Conservation (phyloP, 75 land plant species). For the Adiantum capillusveneris region DNA sequence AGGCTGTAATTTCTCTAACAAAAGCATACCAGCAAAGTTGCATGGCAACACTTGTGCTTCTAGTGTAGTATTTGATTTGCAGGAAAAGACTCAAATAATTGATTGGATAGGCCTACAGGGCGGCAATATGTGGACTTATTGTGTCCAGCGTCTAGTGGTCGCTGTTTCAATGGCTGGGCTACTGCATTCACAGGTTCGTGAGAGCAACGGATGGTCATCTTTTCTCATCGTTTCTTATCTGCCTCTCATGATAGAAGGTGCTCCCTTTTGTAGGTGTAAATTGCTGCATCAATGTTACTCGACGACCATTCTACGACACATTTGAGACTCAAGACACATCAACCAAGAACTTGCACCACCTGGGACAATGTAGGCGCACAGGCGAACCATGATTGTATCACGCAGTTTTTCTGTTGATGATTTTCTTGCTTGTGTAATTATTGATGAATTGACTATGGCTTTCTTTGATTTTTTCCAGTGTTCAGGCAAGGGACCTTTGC, state of each 20-base stretch:
- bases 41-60: too few species aligned
- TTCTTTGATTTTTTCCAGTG: background rate
- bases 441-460: background rate
- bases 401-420: too few species aligned
- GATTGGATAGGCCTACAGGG: background rate
- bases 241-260: too few species aligned
- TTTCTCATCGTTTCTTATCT: too few species aligned
- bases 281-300: slow-evolving; percentile 59
- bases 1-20: too few species aligned
- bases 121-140: background rate
- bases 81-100: too few species aligned
- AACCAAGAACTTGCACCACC: slow-evolving; percentile 54
- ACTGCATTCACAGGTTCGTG: background rate
- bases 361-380: slow-evolving; percentile 55
- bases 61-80: too few species aligned
- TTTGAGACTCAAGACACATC: slow-evolving; percentile 62
- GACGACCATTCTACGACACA: slow-evolving; percentile 35
- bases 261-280: slow-evolving; percentile 34
- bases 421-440: too few species aligned
- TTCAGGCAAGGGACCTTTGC: background rate
- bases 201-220: too few species aligned
- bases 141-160: background rate
- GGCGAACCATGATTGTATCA: too few species aligned
- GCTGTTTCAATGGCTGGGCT: background rate
- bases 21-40: too few species aligned